Evolutionary conservation across 139 green algal genomes (phyloP).

Genomic region (Bryopsis sp.): DNA sequence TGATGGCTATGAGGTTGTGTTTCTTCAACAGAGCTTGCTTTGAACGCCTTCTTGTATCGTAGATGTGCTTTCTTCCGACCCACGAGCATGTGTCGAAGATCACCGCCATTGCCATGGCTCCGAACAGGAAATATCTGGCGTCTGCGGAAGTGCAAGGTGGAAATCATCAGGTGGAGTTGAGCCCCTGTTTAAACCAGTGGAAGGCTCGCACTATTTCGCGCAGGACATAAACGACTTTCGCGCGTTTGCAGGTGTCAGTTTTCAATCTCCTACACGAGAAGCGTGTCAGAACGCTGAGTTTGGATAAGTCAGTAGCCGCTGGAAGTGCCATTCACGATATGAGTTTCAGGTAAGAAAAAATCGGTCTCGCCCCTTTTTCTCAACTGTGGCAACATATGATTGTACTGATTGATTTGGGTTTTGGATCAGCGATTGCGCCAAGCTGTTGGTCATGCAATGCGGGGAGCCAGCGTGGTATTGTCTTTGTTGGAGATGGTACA

Average conservation of each 20-base stretch:
- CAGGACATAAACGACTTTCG: no score
- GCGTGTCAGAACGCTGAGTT: neutral
- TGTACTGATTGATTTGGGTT: no score
- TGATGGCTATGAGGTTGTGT: no score
- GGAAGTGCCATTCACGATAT: neutral
- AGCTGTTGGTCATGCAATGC: constrained; percentile 30
- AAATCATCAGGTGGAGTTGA: neutral
- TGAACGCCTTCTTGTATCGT: no score
- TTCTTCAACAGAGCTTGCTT: no score
- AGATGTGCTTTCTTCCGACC: neutral
- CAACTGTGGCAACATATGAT: no score
- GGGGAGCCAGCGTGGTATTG: constrained; percentile 23
- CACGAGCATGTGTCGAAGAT: neutral
- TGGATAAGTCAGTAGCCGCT: neutral
- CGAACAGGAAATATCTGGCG: neutral
- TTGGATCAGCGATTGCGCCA: constrained; percentile 35
- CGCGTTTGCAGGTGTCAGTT: neutral
- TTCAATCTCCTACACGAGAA: neutral
- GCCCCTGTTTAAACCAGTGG: neutral
- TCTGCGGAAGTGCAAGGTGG: neutral
- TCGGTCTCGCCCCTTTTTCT: neutral
- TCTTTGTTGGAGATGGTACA: constrained; percentile 36
- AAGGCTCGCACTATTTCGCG: neutral
- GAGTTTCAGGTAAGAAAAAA: neutral
- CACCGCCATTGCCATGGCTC: neutral